Evolutionary conservation across 2,329 filamentous ascomycete species (phyloP).

Genomic region (Pyricularia sp.): DNA sequence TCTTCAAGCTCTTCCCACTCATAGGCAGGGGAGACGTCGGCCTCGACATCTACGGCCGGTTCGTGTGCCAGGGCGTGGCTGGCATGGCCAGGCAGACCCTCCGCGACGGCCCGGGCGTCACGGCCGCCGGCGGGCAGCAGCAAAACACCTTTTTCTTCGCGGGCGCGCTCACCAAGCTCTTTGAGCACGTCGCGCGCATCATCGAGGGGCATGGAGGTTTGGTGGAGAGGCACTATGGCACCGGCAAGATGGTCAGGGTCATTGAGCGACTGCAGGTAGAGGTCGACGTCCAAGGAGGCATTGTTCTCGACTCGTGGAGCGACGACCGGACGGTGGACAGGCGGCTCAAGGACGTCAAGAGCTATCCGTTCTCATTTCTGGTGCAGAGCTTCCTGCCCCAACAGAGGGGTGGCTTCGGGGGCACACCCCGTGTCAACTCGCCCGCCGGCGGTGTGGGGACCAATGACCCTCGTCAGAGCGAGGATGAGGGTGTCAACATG

Average conservation of each 20-base stretch:
- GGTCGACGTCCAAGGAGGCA: constrained; percentile 90
- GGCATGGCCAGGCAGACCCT: constrained; percentile 68
- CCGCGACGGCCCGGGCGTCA: constrained; percentile 49
- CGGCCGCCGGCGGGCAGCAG: constrained; percentile 22
- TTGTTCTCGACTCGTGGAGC: constrained; percentile 88
- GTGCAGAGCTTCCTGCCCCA: constrained; percentile 82
- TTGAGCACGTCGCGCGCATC: constrained; percentile 95
- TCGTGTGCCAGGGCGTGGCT: constrained; percentile 91
- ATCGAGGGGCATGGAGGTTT: constrained; percentile 82
- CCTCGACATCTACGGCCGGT: constrained; percentile 85
- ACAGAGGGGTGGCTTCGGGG: constrained; percentile 43
- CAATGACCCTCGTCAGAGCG: constrained; percentile 55
- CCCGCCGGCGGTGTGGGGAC: constrained; percentile 48
- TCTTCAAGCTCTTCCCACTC: constrained; percentile 95
- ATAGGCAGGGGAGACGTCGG: constrained; percentile 83
- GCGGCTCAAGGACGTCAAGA: constrained; percentile 87
- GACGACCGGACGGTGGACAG: constrained; percentile 78
- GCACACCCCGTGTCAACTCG: constrained; percentile 59
- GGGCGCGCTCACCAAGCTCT: constrained; percentile 77
- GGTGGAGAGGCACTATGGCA: constrained; percentile 87
- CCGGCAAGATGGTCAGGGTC: constrained; percentile 85
- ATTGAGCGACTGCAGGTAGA: constrained; percentile 88
- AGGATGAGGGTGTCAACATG: constrained; percentile 93
- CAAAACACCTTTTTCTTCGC: constrained; percentile 73
- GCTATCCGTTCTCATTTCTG: constrained; percentile 92